Evolutionary conservation across 148 eudicot genomes (phyloP).

Genomic region (Persicaria tinctoria): DNA sequence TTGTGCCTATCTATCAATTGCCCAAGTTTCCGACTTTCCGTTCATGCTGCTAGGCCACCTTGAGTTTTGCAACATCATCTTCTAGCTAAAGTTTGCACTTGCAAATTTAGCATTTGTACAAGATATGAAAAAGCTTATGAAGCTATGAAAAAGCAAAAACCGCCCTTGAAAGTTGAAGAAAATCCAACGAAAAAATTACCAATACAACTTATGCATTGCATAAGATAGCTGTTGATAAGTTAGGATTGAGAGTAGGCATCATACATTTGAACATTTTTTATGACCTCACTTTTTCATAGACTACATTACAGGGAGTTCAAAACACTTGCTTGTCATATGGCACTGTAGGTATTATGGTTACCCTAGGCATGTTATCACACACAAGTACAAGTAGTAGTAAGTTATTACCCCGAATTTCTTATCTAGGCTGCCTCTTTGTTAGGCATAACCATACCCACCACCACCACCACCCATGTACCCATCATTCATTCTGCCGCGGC

Average conservation of each 20-base stretch:
- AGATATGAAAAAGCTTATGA: no score
- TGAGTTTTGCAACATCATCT: neutral
- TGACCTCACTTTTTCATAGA: neutral
- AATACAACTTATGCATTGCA: neutral
- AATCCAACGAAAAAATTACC: neutral
- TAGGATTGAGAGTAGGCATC: neutral
- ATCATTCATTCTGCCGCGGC: neutral
- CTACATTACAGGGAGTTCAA: neutral
- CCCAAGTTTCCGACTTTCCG: no score
- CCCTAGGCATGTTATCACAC: no score
- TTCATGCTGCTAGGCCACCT: no score
- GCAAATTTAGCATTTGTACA: neutral
- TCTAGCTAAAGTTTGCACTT: neutral
- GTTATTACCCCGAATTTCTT: neutral
- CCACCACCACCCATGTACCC: neutral
- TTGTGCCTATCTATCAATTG: no score
- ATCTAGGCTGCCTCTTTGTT: neutral
- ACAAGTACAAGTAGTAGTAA: no score
- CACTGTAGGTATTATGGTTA: neutral
- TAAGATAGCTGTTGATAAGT: neutral
- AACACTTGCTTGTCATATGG: neutral
- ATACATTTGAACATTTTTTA: neutral
- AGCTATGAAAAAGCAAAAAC: neutral
- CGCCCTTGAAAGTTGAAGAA: neutral
- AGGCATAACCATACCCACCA: constrained; percentile 5